Percentiles rank a stretch among this genome's conserved stretches.
These are phyloP conservation scores for Lactarius pseudohatsudake DNA, from an alignment of 768 basidiomycete genomes.

Conservation along the genomic window DNA sequence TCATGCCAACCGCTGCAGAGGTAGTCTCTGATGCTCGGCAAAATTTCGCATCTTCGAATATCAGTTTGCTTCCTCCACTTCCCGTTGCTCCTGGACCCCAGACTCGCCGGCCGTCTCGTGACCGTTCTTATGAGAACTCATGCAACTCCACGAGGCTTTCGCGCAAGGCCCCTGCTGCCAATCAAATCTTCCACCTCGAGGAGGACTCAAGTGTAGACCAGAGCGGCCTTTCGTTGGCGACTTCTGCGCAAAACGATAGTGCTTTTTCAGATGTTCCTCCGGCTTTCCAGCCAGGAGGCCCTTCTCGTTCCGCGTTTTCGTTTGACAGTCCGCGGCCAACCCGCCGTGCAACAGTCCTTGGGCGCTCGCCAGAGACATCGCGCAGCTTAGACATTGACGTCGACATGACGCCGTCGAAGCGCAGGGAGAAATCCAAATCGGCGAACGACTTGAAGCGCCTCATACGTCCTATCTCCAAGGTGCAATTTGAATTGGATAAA, in stretches of 20 bases:
- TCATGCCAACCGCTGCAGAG: conserved; percentile 43
- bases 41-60: conserved; percentile 58
- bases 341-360: conserved; percentile 66
- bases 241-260: background rate
- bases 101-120: conserved; percentile 43
- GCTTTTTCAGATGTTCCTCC: conserved; percentile 29
- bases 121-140: conserved; percentile 42
- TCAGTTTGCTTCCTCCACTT: conserved; percentile 55
- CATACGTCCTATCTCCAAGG: conserved; percentile 62
- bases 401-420: conserved; percentile 55
- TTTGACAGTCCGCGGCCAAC: conserved; percentile 38
- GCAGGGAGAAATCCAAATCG: conserved; percentile 65
- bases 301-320: conserved; percentile 24
- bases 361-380: conserved; percentile 52
- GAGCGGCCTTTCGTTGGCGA: conserved; percentile 32
- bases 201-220: conserved; percentile 36
- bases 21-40: conserved; percentile 80
- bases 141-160: conserved; percentile 56
- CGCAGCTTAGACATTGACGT: conserved; percentile 37
- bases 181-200: conserved; percentile 64
- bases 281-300: conserved; percentile 33
- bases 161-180: conserved; percentile 61
- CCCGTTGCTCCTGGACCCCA: conserved; percentile 47
- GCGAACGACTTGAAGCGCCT: conserved; percentile 63
- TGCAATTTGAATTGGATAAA: conserved; percentile 64